phyloP scores from a whole-genome alignment of 1,284 basidiomycete genomes.

The Sanguinoderma infundibulare region DNA sequence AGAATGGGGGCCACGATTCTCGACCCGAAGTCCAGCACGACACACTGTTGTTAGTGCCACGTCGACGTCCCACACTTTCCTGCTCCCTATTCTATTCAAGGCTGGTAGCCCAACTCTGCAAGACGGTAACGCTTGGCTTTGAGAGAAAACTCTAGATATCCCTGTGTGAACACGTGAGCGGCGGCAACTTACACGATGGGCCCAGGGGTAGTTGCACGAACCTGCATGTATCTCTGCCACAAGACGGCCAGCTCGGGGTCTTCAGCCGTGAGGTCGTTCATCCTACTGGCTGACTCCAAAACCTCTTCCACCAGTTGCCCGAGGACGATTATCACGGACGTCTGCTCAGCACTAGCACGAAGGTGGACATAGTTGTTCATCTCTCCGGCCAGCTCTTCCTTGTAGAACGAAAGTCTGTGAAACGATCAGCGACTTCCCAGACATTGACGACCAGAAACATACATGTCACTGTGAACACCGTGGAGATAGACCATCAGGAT shows the following conservation, averaged over 20 bases:
- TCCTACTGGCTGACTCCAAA: slow-evolving; percentile 3
- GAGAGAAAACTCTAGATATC: slow-evolving; percentile 6
- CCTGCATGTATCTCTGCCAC: slow-evolving; percentile 20
- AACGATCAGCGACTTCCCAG: neutral
- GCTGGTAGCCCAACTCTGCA: neutral
- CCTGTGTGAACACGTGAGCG: neutral
- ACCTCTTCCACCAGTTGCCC: slow-evolving; percentile 9
- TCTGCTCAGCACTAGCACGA: slow-evolving; percentile 12
- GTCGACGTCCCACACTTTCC: too few species aligned
- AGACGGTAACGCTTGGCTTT: slow-evolving; percentile 9
- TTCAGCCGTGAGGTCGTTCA: neutral
- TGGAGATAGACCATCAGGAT: neutral
- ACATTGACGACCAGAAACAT: neutral
- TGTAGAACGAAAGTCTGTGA: slow-evolving; percentile 21
- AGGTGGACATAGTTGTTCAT: slow-evolving; percentile 21
- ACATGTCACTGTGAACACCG: slow-evolving; percentile 9
- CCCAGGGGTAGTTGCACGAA: neutral
- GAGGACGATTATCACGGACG: neutral
- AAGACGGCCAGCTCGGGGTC: slow-evolving; percentile 6
- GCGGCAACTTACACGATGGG: neutral
- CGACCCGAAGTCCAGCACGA: too few species aligned
- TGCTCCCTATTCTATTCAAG: too few species aligned
- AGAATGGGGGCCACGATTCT: too few species aligned
- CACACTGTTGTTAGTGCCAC: too few species aligned
- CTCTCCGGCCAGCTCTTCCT: slow-evolving; percentile 17